Conservation (phyloP, 345 rosid species). For the Eucalyptus rudis region DNA sequence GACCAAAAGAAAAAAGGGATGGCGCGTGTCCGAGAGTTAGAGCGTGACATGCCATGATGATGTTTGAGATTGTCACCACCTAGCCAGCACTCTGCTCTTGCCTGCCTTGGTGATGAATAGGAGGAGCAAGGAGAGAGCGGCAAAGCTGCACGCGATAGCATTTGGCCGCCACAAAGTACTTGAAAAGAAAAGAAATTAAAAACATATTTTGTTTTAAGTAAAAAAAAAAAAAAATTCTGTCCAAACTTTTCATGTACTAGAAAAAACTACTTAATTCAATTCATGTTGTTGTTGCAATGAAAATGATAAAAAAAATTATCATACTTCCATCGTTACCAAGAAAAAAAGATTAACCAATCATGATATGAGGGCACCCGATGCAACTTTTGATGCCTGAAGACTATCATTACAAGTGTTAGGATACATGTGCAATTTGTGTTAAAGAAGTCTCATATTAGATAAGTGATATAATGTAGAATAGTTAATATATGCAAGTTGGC, state of each 20-base stretch:
- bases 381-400: slow-evolving; percentile 69
- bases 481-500: too few species aligned
- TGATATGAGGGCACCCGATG: too few species aligned
- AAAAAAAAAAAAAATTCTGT: accelerated
- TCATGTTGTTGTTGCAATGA: background rate
- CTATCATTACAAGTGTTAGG: slow-evolving; percentile 25
- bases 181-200: background rate
- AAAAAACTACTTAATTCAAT: background rate
- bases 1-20: accelerated
- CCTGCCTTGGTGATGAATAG: background rate
- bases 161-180: slow-evolving; percentile 35
- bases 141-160: slow-evolving; percentile 40
- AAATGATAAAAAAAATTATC: background rate
- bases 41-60: slow-evolving; percentile 10
- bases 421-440: accelerated
- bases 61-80: slow-evolving; percentile 12
- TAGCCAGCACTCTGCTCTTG: background rate
- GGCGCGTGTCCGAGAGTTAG: accelerated
- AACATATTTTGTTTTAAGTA: background rate
- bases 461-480: accelerated
- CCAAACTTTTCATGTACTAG: background rate
- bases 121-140: slow-evolving; percentile 26
- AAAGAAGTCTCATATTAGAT: accelerated
- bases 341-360: accelerated
- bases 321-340: accelerated